phyloP scores from a whole-genome alignment of 1,139 yeast genomes.

The Debaryomycetaceae sp. region DNA sequence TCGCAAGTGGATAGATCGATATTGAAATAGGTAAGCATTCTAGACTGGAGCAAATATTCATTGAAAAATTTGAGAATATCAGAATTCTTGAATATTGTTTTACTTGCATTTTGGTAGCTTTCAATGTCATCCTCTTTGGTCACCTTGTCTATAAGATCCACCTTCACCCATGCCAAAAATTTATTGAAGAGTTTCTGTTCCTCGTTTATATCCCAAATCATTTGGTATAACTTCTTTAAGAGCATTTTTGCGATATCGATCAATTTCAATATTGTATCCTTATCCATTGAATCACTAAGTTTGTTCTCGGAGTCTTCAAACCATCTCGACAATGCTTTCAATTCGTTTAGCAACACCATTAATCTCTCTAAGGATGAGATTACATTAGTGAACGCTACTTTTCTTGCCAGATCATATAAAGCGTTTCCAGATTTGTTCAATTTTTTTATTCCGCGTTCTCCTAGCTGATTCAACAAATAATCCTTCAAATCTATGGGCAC shows the following conservation, averaged over 20 bases:
- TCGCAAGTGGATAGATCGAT: slow-evolving; percentile 16
- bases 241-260: slow-evolving; percentile 26
- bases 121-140: slow-evolving; percentile 33
- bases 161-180: slow-evolving; percentile 49
- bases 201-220: slow-evolving; percentile 46
- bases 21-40: slow-evolving; percentile 20
- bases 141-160: slow-evolving; percentile 33
- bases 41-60: slow-evolving; percentile 22
- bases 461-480: slow-evolving; percentile 50
- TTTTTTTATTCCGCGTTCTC: slow-evolving; percentile 64
- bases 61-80: slow-evolving; percentile 31
- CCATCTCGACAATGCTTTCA: slow-evolving; percentile 46
- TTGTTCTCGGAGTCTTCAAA: slow-evolving; percentile 14
- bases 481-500: slow-evolving; percentile 40
- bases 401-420: slow-evolving; percentile 47
- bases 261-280: slow-evolving; percentile 21
- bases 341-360: slow-evolving; percentile 44
- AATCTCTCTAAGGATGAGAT: slow-evolving; percentile 58
- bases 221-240: slow-evolving; percentile 34
- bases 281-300: slow-evolving; percentile 26
- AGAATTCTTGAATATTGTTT: slow-evolving; percentile 15
- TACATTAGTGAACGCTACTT: slow-evolving; percentile 45
- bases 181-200: slow-evolving; percentile 52
- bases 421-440: slow-evolving; percentile 52
- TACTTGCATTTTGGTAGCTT: slow-evolving; percentile 17